Evolutionary conservation across 2,329 filamentous ascomycete genomes (phyloP).

Genomic region (Lecanoromycetidae sp.): DNA sequence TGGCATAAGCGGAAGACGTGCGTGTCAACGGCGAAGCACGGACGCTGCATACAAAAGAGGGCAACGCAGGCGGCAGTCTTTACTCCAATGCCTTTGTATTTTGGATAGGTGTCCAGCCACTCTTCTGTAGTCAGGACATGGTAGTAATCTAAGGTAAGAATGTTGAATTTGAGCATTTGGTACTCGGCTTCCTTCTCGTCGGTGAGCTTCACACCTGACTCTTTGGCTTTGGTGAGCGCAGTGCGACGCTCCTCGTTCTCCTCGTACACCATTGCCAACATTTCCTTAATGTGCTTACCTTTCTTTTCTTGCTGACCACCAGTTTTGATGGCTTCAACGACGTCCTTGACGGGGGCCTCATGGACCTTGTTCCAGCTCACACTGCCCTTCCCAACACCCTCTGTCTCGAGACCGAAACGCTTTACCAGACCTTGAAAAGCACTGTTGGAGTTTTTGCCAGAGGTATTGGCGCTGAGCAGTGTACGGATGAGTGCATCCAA

Average conservation of each 20-base stretch:
- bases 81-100: slow-evolving; percentile 52
- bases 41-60: slow-evolving; percentile 52
- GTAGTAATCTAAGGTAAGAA: slow-evolving; percentile 54
- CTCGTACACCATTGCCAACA: slow-evolving; percentile 58
- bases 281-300: slow-evolving; percentile 58
- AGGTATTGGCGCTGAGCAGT: slow-evolving; percentile 49
- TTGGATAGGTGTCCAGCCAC: slow-evolving; percentile 45
- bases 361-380: slow-evolving; percentile 65
- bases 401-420: slow-evolving; percentile 50
- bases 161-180: slow-evolving; percentile 42
- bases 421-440: slow-evolving; percentile 55
- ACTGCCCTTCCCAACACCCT: slow-evolving; percentile 56
- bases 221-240: slow-evolving; percentile 35
- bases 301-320: slow-evolving; percentile 63
- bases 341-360: slow-evolving; percentile 43
- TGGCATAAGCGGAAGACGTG: slow-evolving; percentile 53
- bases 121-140: slow-evolving; percentile 44
- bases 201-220: slow-evolving; percentile 30
- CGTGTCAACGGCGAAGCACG: slow-evolving; percentile 54
- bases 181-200: slow-evolving; percentile 40
- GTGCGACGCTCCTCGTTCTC: slow-evolving; percentile 51
- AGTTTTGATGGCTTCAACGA: slow-evolving; percentile 56
- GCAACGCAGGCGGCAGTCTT: slow-evolving; percentile 55
- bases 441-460: slow-evolving; percentile 47
- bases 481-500: slow-evolving; percentile 53